These are phyloP conservation scores for Populus alba DNA, from an alignment of 345 rosid species.

Conservation along the genomic window DNA sequence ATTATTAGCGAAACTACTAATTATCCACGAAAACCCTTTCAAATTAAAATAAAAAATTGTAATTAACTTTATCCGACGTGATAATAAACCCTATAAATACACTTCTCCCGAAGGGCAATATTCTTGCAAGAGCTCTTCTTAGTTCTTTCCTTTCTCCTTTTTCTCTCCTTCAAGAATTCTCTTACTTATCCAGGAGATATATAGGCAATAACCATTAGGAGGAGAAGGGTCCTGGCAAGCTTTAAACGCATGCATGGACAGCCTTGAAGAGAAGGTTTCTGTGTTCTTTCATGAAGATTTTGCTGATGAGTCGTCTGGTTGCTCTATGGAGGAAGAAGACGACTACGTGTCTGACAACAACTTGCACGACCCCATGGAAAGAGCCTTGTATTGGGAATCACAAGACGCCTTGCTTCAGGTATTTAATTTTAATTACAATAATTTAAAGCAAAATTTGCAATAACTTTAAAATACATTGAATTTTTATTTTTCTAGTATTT, in stretches of 20 bases:
- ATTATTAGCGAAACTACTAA: not conserved
- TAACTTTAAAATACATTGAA: no score
- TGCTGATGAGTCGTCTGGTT: not conserved
- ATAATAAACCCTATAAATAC: not conserved
- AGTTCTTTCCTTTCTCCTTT: not conserved
- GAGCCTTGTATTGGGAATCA: conserved; percentile 42
- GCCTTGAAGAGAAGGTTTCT: conserved; percentile 37
- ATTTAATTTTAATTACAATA: not conserved
- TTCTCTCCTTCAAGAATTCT: not conserved
- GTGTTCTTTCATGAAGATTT: conserved; percentile 19
- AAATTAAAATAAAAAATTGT: not conserved
- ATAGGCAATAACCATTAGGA: conserved; percentile 21
- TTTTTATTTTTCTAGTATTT: no score
- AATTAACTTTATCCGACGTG: not conserved
- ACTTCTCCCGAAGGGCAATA: not conserved
- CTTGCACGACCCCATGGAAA: conserved; percentile 9
- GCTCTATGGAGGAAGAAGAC: conserved; percentile 5
- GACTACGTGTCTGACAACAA: conserved; percentile 8
- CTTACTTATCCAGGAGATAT: not conserved
- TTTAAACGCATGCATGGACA: conserved; percentile 4
- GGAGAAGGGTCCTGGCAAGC: conserved; percentile 24
- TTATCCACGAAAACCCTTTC: not conserved
- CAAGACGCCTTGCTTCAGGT: conserved; percentile 53
- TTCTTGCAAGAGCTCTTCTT: not conserved
- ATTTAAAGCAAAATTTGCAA: not conserved